These are phyloP conservation scores for Acanthamoeba lenticulata DNA, from an alignment of 208 protist species.

Conservation along the genomic window DNA sequence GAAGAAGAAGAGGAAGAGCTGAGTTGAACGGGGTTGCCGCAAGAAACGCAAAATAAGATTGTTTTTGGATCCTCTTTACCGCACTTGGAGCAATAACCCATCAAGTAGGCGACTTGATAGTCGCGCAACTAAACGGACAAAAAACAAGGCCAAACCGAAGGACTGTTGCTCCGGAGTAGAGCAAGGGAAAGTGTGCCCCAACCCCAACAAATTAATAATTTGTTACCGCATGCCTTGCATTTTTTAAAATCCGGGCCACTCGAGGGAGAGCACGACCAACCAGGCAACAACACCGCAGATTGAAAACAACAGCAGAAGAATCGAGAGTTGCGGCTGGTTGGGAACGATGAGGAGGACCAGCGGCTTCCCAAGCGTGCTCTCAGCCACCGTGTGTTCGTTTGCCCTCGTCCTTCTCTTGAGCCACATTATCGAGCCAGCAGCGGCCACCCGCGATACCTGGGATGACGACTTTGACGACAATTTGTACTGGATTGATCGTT, in stretches of 20 bases:
- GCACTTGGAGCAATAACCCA: conserved; percentile 28
- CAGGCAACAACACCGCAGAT: too few relatives aligned
- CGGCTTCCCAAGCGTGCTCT: neutral
- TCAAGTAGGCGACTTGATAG: neutral
- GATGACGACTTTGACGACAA: neutral
- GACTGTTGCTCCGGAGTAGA: too few relatives aligned
- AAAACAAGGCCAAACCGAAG: neutral
- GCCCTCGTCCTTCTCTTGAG: neutral
- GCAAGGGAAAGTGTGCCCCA: too few relatives aligned
- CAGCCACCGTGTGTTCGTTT: neutral
- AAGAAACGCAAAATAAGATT: neutral
- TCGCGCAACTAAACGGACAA: neutral
- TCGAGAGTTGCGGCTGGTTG: neutral
- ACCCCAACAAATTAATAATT: too few relatives aligned
- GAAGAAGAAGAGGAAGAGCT: neutral
- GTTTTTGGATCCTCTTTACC: conserved; percentile 11
- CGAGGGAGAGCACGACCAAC: too few relatives aligned
- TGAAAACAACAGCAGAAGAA: too few relatives aligned
- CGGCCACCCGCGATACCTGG: neutral
- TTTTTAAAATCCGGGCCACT: too few relatives aligned
- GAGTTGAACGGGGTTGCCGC: neutral
- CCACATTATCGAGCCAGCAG: neutral
- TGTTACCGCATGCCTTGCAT: too few relatives aligned
- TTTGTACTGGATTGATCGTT: neutral
- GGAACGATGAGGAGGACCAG: neutral